Base-by-base conservation (phyloP, 1,284 basidiomycete genomes). In the Trichosporon faecale region DNA sequence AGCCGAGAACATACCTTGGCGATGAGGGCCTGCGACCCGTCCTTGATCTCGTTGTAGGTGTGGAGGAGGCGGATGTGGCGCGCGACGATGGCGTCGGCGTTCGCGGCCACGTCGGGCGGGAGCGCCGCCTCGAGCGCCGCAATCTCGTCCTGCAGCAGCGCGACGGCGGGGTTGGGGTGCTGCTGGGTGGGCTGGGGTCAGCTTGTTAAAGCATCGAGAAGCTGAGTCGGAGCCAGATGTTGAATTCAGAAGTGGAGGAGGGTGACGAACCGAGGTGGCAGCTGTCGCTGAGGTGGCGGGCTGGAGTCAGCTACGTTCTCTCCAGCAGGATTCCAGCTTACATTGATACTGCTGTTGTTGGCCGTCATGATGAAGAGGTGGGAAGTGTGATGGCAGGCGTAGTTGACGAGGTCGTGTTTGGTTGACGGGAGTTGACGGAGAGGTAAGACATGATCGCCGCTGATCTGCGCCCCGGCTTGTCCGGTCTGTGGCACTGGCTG, bases 41-140 rank as follows among this genome's bases (percentile, higher is more conserved):
- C 83, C 74, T 84, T 84, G 76, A 81, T 79, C 70, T 82, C 83
- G 68, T 84, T 83, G 75, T 83, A 83, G 18, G 77, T 78, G 67
- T 84, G 83, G 21, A 84, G 72, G 0, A 80, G 74, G 29, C 78
- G 68, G 67, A 82, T 82, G 68, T 84, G 83, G 14, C 71, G 66
- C 66, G 77, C 72, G 25, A 81, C 74, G 64, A 82, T 74, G 8
- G 71, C 71, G 21, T 78, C 71, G 5, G 82, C 75, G 67, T 18
- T 31, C 6, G 29, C 18, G 1, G 57, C 57, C 14, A 61, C 6
- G 1, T 61, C 57, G 57, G 57, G 57, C 2, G 18, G 18, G 7
- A 61, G 57, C 7, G 27, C 27, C 29, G 27, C 18, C 11, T 61
- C 57, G 29, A 61, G 29, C 4, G 27, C 29, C 1, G 27, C 27